Conservation (phyloP, 2,329 filamentous ascomycete species). For the Fusarium austroafricanum region DNA sequence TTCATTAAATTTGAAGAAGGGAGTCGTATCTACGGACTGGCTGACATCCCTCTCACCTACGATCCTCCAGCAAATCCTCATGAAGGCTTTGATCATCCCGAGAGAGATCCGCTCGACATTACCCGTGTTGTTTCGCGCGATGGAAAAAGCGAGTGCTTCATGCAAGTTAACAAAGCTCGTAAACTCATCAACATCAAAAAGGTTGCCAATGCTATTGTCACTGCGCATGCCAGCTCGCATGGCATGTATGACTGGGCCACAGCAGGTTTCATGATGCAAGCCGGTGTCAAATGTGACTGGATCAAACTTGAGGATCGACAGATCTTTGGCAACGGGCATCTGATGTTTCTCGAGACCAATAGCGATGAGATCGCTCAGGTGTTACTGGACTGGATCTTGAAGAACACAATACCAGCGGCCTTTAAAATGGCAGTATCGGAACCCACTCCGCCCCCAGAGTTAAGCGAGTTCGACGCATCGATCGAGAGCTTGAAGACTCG, state of each 20-base stretch:
- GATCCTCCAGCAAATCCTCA: conserved; percentile 50
- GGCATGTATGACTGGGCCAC: conserved; percentile 66
- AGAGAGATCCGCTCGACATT: conserved; percentile 34
- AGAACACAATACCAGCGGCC: conserved; percentile 1
- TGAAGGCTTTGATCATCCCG: conserved; percentile 10
- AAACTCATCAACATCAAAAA: conserved; percentile 60
- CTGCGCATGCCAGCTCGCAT: conserved; percentile 66
- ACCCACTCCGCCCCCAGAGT: conserved; percentile 3
- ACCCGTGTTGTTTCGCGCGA: conserved; percentile 17
- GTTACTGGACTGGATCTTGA: conserved; percentile 53
- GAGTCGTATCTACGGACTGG: conserved; percentile 54
- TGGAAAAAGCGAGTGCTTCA: conserved; percentile 30
- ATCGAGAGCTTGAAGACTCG: background rate
- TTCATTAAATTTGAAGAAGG: conserved; percentile 44
- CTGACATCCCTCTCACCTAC: conserved; percentile 57
- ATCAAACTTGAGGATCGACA: conserved; percentile 57
- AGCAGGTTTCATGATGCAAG: conserved; percentile 63
- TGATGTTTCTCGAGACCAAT: conserved; percentile 66
- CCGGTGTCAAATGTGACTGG: conserved; percentile 59
- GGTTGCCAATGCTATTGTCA: conserved; percentile 62
- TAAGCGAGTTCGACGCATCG: background rate
- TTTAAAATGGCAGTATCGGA: background rate
- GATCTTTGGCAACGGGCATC: conserved; percentile 66
- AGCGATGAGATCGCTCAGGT: conserved; percentile 56
- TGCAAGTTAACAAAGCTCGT: conserved; percentile 45